Base-by-base conservation (phyloP, 2,329 filamentous ascomycete species). In the Aspergillus sp. region DNA sequence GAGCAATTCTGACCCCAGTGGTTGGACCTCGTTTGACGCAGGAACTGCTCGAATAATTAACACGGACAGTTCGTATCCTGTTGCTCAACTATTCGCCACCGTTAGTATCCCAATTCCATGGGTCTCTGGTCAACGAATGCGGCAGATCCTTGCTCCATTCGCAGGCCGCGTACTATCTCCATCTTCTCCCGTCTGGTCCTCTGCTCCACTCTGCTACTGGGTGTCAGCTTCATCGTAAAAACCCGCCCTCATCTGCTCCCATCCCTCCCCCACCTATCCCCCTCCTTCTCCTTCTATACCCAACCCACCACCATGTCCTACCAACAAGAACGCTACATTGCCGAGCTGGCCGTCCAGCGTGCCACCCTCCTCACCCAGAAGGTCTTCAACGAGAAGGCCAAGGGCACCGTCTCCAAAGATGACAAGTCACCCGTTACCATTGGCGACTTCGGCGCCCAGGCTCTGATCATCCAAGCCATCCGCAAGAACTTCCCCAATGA, bases 381-480 rank as follows among this genome's bases (percentile, higher is more conserved):
- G 63, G 90, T 92, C 73, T 91, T 91, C 81, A 83, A 92, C 79
- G 90, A 94, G 70, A 95, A 94, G 79, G 90, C 92, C 70, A 98
- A 98, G 81, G 94, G 94, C 69, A 97, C 95, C 49, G 84, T 97
- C 55, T 90, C 89, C 76, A 99, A 99, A 82, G 89, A 91, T 78
- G 95, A 99, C 83, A 92, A 91, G 75, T 97, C 93, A 9, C 95
- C 95, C 66, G 95, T 99, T 70, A 99, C 95, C 17, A 95, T 98
- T 70, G 95, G 94, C 76, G 95, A 99, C 81, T 98, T 97, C 77
- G 95, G 95, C 72, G 96, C 95, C 39, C 95, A 99, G 81, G 93
- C 95, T 32, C 87, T 99, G 67, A 97, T 99, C 78, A 97, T 98
- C 73, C 85, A 89, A 59, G 94, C 94, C 28, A 89, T 99, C 68